These are phyloP conservation scores for Gaeumannomyces sp. DNA, from an alignment of 2,329 filamentous ascomycete genomes.

Conservation along the genomic window DNA sequence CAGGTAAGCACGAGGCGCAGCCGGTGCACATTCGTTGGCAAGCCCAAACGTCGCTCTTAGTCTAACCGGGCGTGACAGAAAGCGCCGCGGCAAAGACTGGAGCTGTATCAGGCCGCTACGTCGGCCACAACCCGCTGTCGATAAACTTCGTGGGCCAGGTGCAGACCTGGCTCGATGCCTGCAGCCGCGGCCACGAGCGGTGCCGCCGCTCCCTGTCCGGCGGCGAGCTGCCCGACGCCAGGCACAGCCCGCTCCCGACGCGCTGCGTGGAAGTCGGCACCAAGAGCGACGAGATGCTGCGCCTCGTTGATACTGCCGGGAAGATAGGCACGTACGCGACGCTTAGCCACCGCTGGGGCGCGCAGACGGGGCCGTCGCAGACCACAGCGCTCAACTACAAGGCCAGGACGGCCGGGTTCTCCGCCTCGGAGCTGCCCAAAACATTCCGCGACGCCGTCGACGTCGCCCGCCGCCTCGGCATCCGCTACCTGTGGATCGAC, in stretches of 20 bases:
- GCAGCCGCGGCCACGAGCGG: neutral
- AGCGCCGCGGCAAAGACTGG: too few species aligned
- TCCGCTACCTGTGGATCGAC: slow-evolving; percentile 15
- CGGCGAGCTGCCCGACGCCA: neutral
- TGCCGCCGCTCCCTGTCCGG: neutral
- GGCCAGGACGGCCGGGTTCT: neutral
- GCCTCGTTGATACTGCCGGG: neutral
- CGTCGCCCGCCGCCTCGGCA: slow-evolving; percentile 6
- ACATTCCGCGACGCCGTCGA: slow-evolving; percentile 13
- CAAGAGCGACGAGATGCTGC: neutral
- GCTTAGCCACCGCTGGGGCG: neutral
- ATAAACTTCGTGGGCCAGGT: too few species aligned
- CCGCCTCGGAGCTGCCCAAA: slow-evolving; percentile 4
- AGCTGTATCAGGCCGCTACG: too few species aligned
- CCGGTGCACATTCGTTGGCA: too few species aligned
- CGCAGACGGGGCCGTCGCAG: neutral
- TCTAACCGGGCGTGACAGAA: too few species aligned
- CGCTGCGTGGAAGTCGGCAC: neutral
- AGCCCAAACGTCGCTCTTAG: too few species aligned
- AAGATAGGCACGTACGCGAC: neutral
- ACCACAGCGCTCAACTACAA: neutral
- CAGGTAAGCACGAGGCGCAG: too few species aligned
- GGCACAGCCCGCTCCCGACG: neutral
- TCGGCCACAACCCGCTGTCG: too few species aligned
- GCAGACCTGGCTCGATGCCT: too few species aligned